These are phyloP conservation scores for Tilletia caries DNA, from an alignment of 1,284 basidiomycete genomes.

Conservation along the genomic window DNA sequence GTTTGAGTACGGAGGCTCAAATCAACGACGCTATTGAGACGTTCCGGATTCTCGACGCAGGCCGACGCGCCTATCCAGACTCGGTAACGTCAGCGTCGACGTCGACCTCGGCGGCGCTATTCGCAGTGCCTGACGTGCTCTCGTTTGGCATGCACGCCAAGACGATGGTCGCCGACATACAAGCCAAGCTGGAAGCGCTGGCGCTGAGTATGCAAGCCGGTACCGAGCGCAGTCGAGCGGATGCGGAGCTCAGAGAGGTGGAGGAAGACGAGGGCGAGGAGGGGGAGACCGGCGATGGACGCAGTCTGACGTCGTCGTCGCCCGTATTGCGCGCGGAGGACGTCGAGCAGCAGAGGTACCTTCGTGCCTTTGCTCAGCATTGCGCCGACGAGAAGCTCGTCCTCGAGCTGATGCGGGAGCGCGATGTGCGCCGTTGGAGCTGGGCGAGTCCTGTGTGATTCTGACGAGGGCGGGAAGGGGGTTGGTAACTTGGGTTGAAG, in stretches of 20 bases:
- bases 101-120: not conserved
- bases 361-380: slow-evolving; percentile 8
- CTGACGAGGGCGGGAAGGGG: too few species aligned
- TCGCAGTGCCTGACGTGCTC: not conserved
- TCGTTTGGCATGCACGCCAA: slow-evolving; percentile 4
- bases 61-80: slow-evolving; percentile 9
- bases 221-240: not conserved
- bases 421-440: slow-evolving; percentile 15
- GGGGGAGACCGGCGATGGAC: not conserved
- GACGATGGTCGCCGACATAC: slow-evolving; percentile 7
- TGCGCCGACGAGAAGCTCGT: slow-evolving; percentile 16
- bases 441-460: slow-evolving; percentile 13
- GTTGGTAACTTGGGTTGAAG: too few species aligned
- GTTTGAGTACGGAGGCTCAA: slow-evolving; percentile 47
- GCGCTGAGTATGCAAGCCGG: not conserved
- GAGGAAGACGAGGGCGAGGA: not conserved
- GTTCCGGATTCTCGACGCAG: slow-evolving; percentile 35
- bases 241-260: not conserved
- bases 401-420: slow-evolving; percentile 8
- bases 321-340: not conserved
- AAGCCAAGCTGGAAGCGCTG: not conserved
- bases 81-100: not conserved
- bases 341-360: not conserved
- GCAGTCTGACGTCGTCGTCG: not conserved
- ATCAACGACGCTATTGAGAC: slow-evolving; percentile 45